Evolutionary conservation across 768 basidiomycete species (phyloP).

Genomic region (Termitomyces sp.): DNA sequence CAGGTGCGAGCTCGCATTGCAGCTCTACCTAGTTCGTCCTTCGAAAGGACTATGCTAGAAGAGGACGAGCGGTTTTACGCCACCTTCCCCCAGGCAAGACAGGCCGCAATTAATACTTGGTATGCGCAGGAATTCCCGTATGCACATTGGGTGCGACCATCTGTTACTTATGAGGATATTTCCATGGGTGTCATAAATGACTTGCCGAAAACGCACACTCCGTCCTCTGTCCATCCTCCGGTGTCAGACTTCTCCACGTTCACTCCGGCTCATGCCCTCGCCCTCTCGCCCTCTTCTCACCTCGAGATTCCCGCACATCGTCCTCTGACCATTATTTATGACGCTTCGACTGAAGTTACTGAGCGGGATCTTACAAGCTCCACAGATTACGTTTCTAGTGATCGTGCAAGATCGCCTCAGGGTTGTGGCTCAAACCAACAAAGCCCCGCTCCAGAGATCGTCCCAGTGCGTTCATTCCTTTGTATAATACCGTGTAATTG

Average conservation of each 20-base stretch:
- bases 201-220: not conserved
- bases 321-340: not conserved
- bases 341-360: not conserved
- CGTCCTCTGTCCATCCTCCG: not conserved
- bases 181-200: not conserved
- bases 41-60: slow-evolving; percentile 13
- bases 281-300: not conserved
- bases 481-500: not conserved
- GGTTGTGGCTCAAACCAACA: not conserved
- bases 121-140: not conserved
- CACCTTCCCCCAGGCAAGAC: slow-evolving; percentile 13
- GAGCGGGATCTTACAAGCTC: not conserved
- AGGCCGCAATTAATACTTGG: slow-evolving; percentile 13
- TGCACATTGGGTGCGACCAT: not conserved
- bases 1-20: slow-evolving; percentile 1
- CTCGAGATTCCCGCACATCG: not conserved
- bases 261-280: not conserved
- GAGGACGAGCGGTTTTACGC: slow-evolving; percentile 15
- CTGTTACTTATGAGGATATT: not conserved
- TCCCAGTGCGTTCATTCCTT: not conserved
- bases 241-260: not conserved
- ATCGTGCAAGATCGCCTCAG: not conserved
- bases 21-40: slow-evolving; percentile 4
- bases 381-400: not conserved
- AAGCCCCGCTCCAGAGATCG: not conserved